Evolutionary conservation across 768 basidiomycete species (phyloP).

Genomic region (Obba rivulosa): DNA sequence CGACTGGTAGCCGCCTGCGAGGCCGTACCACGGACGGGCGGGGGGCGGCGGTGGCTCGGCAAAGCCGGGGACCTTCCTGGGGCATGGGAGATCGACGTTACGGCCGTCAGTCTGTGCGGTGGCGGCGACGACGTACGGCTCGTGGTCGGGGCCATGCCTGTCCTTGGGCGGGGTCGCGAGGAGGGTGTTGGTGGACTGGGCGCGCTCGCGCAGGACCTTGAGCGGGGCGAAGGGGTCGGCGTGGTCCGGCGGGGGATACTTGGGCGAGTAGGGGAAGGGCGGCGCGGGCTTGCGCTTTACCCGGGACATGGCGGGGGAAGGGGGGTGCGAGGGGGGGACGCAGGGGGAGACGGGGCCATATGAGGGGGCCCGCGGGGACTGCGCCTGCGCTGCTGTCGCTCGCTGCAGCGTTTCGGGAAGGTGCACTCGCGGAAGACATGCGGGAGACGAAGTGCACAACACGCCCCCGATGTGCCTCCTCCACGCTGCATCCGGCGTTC

Average conservation of each 20-base stretch:
- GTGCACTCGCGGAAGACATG: constrained; percentile 59
- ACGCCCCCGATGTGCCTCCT: constrained; percentile 43
- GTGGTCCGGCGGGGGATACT: constrained; percentile 67
- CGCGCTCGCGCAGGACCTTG: constrained; percentile 56
- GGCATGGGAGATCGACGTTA: neutral
- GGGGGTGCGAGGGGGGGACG: neutral
- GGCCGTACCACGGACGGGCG: constrained; percentile 7
- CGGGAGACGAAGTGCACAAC: constrained; percentile 49
- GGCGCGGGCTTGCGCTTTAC: constrained; percentile 58
- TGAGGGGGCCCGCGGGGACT: constrained; percentile 52
- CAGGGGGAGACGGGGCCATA: neutral
- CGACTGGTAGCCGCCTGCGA: constrained; percentile 15
- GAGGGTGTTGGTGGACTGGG: constrained; percentile 31
- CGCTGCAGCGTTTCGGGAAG: constrained; percentile 52
- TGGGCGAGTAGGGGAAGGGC: constrained; percentile 40
- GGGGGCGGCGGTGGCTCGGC: constrained; percentile 5
- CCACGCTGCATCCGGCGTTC: too few relatives aligned
- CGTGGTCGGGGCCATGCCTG: constrained; percentile 4
- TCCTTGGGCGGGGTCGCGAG: constrained; percentile 3
- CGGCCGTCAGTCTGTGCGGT: neutral
- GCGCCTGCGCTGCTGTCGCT: constrained; percentile 51
- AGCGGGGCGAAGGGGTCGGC: constrained; percentile 67
- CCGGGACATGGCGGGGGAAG: constrained; percentile 6
- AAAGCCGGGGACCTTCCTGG: constrained; percentile 5
- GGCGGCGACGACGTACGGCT: constrained; percentile 9